Percentiles rank a stretch among this genome's conserved stretches.
phyloP scores from a whole-genome alignment of 2,329 filamentous ascomycete genomes.

The Ilyonectria sp. region DNA sequence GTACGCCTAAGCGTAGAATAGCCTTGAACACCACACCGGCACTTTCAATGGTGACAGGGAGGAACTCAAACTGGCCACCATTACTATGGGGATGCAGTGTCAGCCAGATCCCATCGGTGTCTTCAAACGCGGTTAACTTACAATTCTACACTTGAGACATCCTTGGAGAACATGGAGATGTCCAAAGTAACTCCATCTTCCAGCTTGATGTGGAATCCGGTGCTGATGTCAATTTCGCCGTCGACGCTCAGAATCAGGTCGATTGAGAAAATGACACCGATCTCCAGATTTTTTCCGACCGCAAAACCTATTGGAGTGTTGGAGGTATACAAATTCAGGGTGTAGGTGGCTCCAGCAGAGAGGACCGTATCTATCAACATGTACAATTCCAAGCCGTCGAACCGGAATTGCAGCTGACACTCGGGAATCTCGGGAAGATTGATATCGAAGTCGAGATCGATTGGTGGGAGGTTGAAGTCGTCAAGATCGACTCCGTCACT shows the following conservation, averaged over 20 bases:
- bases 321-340: conserved; percentile 32
- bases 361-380: conserved; percentile 35
- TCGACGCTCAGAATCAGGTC: conserved; percentile 67
- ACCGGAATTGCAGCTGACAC: conserved; percentile 29
- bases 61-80: conserved; percentile 69
- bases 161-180: conserved; percentile 64
- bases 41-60: conserved; percentile 66
- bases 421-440: conserved; percentile 31
- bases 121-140: conserved; percentile 51
- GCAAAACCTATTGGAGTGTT: conserved; percentile 18
- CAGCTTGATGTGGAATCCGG: conserved; percentile 69
- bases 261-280: conserved; percentile 64
- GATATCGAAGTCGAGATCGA: conserved; percentile 28
- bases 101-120: not conserved
- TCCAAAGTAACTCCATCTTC: conserved; percentile 65
- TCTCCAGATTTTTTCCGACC: conserved; percentile 55
- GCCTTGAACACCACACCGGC: conserved; percentile 60
- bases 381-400: conserved; percentile 35
- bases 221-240: conserved; percentile 64
- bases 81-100: conserved; percentile 53
- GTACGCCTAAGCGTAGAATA: conserved; percentile 62
- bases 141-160: conserved; percentile 65
- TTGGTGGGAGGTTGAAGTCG: conserved; percentile 28
- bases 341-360: conserved; percentile 30
- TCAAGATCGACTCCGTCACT: conserved; percentile 31